Base-by-base conservation (phyloP, 805 yeast species). In the Yamadazyma philogaea region DNA sequence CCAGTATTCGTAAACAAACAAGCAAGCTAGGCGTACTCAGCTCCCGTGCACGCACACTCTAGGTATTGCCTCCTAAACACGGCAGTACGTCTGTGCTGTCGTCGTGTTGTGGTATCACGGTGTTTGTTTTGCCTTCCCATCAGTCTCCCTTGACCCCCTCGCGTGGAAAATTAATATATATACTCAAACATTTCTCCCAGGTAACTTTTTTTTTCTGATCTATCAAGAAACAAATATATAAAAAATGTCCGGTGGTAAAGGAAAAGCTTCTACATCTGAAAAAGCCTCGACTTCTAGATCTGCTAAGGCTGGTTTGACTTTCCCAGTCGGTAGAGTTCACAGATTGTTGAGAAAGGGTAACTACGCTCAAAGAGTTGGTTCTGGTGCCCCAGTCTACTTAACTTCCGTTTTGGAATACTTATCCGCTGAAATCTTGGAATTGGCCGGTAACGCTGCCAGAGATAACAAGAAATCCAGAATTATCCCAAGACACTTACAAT, bases 311-410 rank as follows among this genome's bases (percentile, higher is more conserved):
- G 98, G 97, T 72, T 82, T 91, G 66, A 87, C 95, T 61, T 91
- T 91, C 95, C 98, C 98, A 77, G 98, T 91, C 57, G 98, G 98
- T 73, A 90, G 98, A 83, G 93, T 91, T 59, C 96, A 91, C 80
- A 84, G 97, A 77, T 80, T 90, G 60, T 76, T 91, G 65, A 87
- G 95, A 82, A 88, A 85, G 76, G 96, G 96, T 70, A 87, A 90
- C 84, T 87, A 91, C 78, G 95, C 97, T 64, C 95, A 90, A 77
- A 84, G 98, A 78, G 84, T 91, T 60, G 97, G 98, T 81, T 89
- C 97, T 56, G 96, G 96, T 82, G 97, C 98, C 62, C 97, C 98
- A 75, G 91, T 91, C 52, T 91, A 90, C 77, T 79, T 91, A 66
- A 90, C 98, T 57, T 95, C 98, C 44, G 97, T 91, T 46, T 79